These are phyloP conservation scores for Monosporascus sp. DNA, from an alignment of 2,329 filamentous ascomycete genomes.

Conservation along the genomic window DNA sequence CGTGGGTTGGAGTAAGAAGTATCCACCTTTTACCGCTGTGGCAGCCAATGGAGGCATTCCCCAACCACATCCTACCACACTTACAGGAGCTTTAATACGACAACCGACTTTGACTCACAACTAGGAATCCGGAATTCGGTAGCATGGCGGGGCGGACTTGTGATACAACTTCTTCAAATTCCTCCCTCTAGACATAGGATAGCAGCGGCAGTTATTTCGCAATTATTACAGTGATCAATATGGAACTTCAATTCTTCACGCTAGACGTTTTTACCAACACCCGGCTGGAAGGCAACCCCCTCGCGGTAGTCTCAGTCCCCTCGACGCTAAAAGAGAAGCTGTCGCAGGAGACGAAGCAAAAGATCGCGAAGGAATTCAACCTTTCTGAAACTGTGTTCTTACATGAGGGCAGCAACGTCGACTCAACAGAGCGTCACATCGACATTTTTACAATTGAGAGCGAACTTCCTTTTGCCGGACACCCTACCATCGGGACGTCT, in stretches of 20 bases:
- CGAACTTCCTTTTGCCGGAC: conserved; percentile 58
- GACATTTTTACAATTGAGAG: conserved; percentile 54
- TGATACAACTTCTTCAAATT: no score
- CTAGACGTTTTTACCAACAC: conserved; percentile 54
- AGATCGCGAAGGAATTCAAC: conserved; percentile 58
- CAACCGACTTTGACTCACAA: no score
- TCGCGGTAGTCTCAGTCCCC: conserved; percentile 54
- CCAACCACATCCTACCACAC: no score
- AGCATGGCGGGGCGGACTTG: no score
- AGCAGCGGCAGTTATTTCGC: no score
- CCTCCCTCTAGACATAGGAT: no score
- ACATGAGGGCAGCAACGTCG: conserved; percentile 37
- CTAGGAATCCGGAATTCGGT: no score
- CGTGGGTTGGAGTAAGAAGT: no score
- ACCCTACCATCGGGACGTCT: conserved; percentile 56
- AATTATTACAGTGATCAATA: background rate
- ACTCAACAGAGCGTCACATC: conserved; percentile 33
- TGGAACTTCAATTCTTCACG: conserved; percentile 43
- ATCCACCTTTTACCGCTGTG: no score
- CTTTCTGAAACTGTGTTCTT: conserved; percentile 61
- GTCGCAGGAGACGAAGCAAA: conserved; percentile 49
- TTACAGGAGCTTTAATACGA: no score
- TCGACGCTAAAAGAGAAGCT: conserved; percentile 31
- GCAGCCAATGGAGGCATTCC: no score
- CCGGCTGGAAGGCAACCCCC: conserved; percentile 51